Conservation (phyloP, 768 basidiomycete species). For the Serendipita sp. region DNA sequence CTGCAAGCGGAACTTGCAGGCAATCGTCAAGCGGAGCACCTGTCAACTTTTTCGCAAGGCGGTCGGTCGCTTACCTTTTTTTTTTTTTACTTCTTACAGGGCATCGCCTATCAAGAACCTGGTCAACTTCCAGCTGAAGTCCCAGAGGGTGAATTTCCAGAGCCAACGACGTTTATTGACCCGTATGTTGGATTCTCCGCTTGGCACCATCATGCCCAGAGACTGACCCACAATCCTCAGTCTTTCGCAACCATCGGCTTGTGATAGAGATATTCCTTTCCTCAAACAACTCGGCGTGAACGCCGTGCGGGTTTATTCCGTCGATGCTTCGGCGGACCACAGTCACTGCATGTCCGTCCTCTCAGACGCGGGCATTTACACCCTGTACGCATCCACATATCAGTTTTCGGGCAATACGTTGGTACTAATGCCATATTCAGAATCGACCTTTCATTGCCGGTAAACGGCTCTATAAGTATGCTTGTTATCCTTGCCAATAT, state of each 20-base stretch:
- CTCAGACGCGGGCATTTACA: slow-evolving; percentile 68
- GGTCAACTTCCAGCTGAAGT: not conserved
- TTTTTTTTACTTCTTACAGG: not conserved
- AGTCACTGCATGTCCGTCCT: slow-evolving; percentile 72
- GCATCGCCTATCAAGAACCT: not conserved
- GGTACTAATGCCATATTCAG: slow-evolving; percentile 24
- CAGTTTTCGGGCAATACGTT: not conserved
- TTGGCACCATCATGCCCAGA: slow-evolving; percentile 40
- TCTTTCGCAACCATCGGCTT: slow-evolving; percentile 46
- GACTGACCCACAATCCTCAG: slow-evolving; percentile 35
- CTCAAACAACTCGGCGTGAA: slow-evolving; percentile 66
- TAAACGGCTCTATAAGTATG: slow-evolving; percentile 56
- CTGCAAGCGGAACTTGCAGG: slow-evolving; percentile 53
- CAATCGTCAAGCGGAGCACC: slow-evolving; percentile 46
- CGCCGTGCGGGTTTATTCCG: slow-evolving; percentile 67
- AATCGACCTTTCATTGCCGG: slow-evolving; percentile 70
- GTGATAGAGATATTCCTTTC: slow-evolving; percentile 64
- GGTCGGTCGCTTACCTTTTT: not conserved
- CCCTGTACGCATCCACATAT: slow-evolving; percentile 41
- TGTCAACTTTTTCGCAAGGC: not conserved
- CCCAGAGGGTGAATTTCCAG: slow-evolving; percentile 23
- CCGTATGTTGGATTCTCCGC: not conserved
- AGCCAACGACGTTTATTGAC: slow-evolving; percentile 21
- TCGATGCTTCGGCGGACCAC: slow-evolving; percentile 68
- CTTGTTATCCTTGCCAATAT: slow-evolving; percentile 7